Base-by-base conservation (phyloP, 2,329 filamentous ascomycete genomes). In the Claviceps spartinae region DNA sequence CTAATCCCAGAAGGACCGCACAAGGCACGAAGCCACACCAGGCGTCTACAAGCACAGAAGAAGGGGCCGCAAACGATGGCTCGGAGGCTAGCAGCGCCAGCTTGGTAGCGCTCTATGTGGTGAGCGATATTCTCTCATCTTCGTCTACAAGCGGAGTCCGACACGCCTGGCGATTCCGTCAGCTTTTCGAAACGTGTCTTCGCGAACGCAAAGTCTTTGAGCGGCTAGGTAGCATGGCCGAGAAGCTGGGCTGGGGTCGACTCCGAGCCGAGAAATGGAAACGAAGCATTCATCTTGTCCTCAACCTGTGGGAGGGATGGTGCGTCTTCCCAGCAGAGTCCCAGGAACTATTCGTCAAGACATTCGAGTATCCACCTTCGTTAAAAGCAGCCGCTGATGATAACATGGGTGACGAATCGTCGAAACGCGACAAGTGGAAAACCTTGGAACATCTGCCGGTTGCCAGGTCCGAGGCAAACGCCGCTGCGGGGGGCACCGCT, bases 241-340 rank as follows among this genome's bases (percentile, higher is more conserved):
- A 84, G 59, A 81, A 79, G 51, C 69, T 86, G 22, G 75, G 76
- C 45, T 95, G 89, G 88, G 90, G 90, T 9, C 80, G 86, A 1
- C 70, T 95, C 55, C 83, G 86, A 20, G 83, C 83, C 3, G 87
- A 93, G 56, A 90, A 91, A 67, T 93, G 87, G 85, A 86, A 86
- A 65, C 78, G 86, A 48, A 88, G 85, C 60, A 74, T 93, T 41
- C 76, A 77, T 2, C 74, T 81, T 5, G 74, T 93, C 2, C 69
- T 93, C 8, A 75, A 77, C 47, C 69, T 88, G 38, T 93, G 87
- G 81, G 81, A 83, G 57, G 76, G 79, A 6, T 83, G 80, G 81
- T 83, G 78, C 57, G 79, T 82, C 1, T 95, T 95, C 58, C 82
- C 86, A 1, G 78, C 81, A 34, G 81, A 83, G 52, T 83, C 79